A percentile compares a stretch with the other conserved stretches of the same genome.
Evolutionary conservation across 441 rosid species (phyloP).

Genomic region (Adansonia madagascariensis): DNA sequence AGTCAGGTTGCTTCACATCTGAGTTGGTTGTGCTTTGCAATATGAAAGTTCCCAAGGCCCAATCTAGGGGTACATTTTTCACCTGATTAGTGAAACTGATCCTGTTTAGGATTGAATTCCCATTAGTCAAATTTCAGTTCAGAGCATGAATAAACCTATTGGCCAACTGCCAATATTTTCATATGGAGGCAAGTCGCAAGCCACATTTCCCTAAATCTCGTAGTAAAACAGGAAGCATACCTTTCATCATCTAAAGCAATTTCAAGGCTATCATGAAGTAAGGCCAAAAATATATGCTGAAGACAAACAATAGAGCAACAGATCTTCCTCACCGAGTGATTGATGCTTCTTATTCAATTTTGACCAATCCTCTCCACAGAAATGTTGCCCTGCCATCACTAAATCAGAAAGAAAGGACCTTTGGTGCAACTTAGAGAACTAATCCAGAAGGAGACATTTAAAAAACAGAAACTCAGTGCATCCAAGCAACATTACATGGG

Average conservation of each 20-base stretch:
- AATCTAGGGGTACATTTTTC: constrained; percentile 78
- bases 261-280: constrained; percentile 88
- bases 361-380: constrained; percentile 89
- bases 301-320: constrained; percentile 84
- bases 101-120: constrained; percentile 43
- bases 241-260: constrained; percentile 76
- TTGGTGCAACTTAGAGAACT: constrained; percentile 73
- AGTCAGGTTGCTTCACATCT: constrained; percentile 40
- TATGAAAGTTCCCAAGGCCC: constrained; percentile 95
- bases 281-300: constrained; percentile 83
- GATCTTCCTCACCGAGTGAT: constrained; percentile 62
- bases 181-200: neutral
- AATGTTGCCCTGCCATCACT: constrained; percentile 65
- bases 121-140: constrained; percentile 11
- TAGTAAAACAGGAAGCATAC: constrained; percentile 37
- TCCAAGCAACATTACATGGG: constrained; percentile 7
- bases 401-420: constrained; percentile 59
- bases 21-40: constrained; percentile 50
- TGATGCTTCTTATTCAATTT: constrained; percentile 61
- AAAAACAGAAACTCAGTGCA: constrained; percentile 5
- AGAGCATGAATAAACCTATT: neutral
- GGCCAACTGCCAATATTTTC: neutral
- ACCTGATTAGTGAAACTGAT: constrained; percentile 62
- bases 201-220: neutral
- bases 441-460: constrained; percentile 27